Percentiles rank a stretch among this genome's conserved stretches.
phyloP scores from a whole-genome alignment of 2,329 filamentous ascomycete genomes.

The Ceratocystis eucalypticola region DNA sequence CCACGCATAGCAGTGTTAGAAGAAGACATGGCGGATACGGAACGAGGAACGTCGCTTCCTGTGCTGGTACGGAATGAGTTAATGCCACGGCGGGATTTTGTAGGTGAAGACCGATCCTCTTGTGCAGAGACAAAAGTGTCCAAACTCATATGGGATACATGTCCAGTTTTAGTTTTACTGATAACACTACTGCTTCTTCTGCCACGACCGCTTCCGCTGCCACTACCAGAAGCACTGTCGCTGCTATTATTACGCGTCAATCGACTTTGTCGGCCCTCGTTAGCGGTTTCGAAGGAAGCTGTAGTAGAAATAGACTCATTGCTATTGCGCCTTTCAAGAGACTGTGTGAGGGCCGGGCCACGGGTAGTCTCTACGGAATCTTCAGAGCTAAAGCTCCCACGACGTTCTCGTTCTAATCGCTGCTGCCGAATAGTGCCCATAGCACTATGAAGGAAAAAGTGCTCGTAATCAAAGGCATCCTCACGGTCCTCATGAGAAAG shows the following conservation, averaged over 20 bases:
- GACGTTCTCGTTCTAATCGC: constrained; percentile 31
- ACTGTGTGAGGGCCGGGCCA: constrained; percentile 30
- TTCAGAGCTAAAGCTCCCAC: constrained; percentile 44
- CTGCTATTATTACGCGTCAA: constrained; percentile 24
- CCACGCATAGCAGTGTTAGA: constrained; percentile 15
- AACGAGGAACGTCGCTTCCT: constrained; percentile 13
- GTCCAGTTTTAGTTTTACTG: not conserved
- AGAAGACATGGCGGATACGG: constrained; percentile 16
- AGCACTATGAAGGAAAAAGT: constrained; percentile 88
- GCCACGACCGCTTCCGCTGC: constrained; percentile 17
- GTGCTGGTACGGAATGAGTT: constrained; percentile 12
- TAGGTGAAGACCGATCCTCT: constrained; percentile 20
- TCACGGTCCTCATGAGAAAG: constrained; percentile 82
- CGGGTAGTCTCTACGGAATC: constrained; percentile 49
- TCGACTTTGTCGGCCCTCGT: constrained; percentile 36
- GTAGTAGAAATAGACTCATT: constrained; percentile 37
- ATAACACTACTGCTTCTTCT: not conserved
- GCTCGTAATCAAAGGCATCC: constrained; percentile 91
- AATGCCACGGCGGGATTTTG: constrained; percentile 6
- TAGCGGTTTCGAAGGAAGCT: constrained; percentile 44
- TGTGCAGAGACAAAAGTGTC: constrained; percentile 22
- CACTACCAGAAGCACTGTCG: constrained; percentile 7
- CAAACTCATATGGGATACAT: constrained; percentile 22
- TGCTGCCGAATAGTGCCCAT: constrained; percentile 60
- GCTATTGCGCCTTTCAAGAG: constrained; percentile 32